Evolutionary conservation across 345 rosid species (phyloP).

Genomic region (Citrus cavaleriei): DNA sequence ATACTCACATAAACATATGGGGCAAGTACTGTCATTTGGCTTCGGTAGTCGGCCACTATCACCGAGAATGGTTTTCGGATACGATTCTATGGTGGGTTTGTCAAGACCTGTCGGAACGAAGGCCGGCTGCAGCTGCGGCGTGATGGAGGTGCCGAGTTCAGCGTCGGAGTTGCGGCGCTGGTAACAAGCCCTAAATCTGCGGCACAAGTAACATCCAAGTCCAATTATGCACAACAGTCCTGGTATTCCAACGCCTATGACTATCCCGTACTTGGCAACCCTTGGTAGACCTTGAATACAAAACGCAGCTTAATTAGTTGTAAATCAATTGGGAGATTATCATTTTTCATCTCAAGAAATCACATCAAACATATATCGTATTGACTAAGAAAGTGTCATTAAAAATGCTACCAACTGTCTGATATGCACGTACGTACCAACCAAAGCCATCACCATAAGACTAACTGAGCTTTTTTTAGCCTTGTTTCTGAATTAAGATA

Average conservation of each 20-base stretch:
- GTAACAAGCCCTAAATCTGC: constrained; percentile 8
- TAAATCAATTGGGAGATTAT: too few relatives aligned
- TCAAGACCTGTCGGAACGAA: constrained; percentile 31
- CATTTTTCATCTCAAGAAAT: neutral
- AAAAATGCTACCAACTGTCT: too few relatives aligned
- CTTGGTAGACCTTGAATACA: constrained; percentile 29
- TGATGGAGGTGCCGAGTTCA: neutral
- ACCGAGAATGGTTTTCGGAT: constrained; percentile 49
- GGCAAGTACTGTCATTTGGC: constrained; percentile 43
- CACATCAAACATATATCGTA: neutral
- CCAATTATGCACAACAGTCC: constrained; percentile 41
- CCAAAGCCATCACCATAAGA: too few relatives aligned
- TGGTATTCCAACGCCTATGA: constrained; percentile 48
- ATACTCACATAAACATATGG: constrained; percentile 55
- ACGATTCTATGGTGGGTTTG: constrained; percentile 40
- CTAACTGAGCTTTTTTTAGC: too few relatives aligned
- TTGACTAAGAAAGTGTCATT: neutral
- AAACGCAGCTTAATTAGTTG: neutral
- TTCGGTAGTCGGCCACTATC: constrained; percentile 48
- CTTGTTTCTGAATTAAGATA: neutral
- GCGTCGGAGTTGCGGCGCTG: neutral
- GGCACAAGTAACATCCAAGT: constrained; percentile 15
- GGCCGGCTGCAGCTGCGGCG: neutral
- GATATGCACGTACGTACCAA: too few relatives aligned
- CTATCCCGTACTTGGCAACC: constrained; percentile 42